phyloP scores from a whole-genome alignment of 371 early-diverging fungal species.

The Choanephora cucurbitarum region DNA sequence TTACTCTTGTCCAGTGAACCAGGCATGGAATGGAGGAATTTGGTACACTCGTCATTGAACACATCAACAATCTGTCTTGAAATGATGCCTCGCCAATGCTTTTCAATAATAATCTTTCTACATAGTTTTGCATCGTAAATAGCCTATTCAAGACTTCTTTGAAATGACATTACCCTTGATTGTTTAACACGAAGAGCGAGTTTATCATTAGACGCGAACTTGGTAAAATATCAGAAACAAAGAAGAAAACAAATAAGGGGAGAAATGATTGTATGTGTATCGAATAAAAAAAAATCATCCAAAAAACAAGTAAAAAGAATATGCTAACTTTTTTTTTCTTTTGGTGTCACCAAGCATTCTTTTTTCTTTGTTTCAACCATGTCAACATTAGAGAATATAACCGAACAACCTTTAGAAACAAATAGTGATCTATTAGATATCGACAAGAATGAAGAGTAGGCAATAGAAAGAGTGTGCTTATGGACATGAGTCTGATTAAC shows the following conservation, averaged over 20 bases:
- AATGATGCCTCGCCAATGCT: slow-evolving; percentile 82
- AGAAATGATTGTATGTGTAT: no score
- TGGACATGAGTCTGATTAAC: neutral
- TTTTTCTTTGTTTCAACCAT: no score
- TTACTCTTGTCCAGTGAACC: slow-evolving; percentile 30
- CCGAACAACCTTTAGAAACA: slow-evolving; percentile 12
- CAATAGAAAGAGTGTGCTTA: no score
- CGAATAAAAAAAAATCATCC: no score
- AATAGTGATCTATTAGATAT: slow-evolving; percentile 7
- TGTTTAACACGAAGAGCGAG: slow-evolving; percentile 67
- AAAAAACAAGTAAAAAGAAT: no score
- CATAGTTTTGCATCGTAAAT: neutral
- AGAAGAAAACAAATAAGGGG: neutral
- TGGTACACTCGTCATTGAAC: slow-evolving; percentile 63
- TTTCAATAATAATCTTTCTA: slow-evolving; percentile 85
- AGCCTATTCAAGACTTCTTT: neutral
- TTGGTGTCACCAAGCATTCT: neutral
- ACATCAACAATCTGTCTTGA: slow-evolving; percentile 72
- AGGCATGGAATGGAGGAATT: slow-evolving; percentile 51
- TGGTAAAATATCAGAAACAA: no score
- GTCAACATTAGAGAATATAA: neutral
- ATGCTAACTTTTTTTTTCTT: neutral
- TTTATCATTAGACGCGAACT: slow-evolving; percentile 53
- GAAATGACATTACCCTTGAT: slow-evolving; percentile 54
- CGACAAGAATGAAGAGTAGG: slow-evolving; percentile 45